These are phyloP conservation scores for Amniculicola lignicola DNA, from an alignment of 495 filamentous ascomycete genomes.

Conservation along the genomic window DNA sequence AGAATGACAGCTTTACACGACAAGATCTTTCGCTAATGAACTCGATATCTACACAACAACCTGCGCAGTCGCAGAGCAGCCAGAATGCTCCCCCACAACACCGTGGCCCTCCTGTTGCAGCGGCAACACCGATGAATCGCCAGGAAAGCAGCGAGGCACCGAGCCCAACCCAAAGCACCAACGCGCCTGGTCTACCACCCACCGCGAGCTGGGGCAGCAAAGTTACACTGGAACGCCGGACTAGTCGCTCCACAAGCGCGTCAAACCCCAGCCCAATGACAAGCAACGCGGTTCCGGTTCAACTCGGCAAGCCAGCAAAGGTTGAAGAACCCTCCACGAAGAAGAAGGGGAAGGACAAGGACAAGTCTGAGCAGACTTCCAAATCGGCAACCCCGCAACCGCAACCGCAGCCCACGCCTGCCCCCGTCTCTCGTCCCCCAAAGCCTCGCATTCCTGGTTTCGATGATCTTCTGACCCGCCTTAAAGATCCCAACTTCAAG, in stretches of 20 bases:
- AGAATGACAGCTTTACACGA: constrained; percentile 92
- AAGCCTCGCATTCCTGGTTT: constrained; percentile 29
- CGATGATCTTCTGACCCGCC: constrained; percentile 49
- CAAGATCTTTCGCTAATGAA: constrained; percentile 97
- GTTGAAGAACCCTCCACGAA: constrained; percentile 7
- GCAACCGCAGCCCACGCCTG: constrained; percentile 28
- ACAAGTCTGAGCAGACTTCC: constrained; percentile 15
- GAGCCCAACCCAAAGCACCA: constrained; percentile 51
- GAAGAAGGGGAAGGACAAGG: too few species aligned
- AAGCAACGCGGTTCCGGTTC: constrained; percentile 48
- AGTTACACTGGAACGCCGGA: constrained; percentile 66
- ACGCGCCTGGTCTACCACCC: constrained; percentile 83
- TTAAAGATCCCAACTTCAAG: constrained; percentile 57
- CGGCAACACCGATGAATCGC: constrained; percentile 65
- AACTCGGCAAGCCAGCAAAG: constrained; percentile 24
- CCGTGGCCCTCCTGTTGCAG: constrained; percentile 48
- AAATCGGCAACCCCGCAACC: constrained; percentile 10
- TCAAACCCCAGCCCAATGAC: constrained; percentile 78
- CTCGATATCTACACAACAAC: constrained; percentile 73
- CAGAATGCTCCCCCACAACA: constrained; percentile 48
- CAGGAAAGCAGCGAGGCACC: constrained; percentile 75
- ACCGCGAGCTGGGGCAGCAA: constrained; percentile 91
- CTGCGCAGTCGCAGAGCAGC: constrained; percentile 42
- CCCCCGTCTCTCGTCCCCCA: constrained; percentile 10
- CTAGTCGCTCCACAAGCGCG: constrained; percentile 74